Evolutionary conservation across 1,139 yeast genomes (phyloP).

Genomic region (Candida sanyaensis): DNA sequence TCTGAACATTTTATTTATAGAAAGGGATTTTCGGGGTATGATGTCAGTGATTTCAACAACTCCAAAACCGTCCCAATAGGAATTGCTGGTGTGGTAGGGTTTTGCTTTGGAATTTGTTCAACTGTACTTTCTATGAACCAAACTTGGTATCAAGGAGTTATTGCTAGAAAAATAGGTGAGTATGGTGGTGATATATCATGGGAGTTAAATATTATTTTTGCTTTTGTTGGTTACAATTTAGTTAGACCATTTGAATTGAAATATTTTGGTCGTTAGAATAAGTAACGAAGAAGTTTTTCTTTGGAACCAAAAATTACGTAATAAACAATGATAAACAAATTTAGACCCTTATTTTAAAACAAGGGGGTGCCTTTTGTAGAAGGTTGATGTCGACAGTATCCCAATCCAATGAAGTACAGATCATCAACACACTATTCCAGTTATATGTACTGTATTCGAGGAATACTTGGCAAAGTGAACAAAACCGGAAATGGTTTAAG

Average conservation of each 20-base stretch:
- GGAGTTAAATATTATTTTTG: slow-evolving; percentile 25
- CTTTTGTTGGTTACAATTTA: slow-evolving; percentile 26
- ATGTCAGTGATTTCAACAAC: slow-evolving; percentile 23
- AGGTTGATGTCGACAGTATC: too few species aligned
- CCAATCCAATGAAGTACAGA: too few species aligned
- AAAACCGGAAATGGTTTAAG: too few species aligned
- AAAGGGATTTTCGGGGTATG: slow-evolving; percentile 25
- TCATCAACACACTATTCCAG: too few species aligned
- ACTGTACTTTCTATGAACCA: slow-evolving; percentile 32
- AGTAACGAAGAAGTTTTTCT: too few species aligned
- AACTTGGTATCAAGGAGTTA: slow-evolving; percentile 32
- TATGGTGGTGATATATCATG: slow-evolving; percentile 31
- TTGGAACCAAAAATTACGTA: too few species aligned
- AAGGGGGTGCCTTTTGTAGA: too few species aligned
- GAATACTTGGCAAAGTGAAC: too few species aligned
- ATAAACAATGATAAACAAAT: too few species aligned
- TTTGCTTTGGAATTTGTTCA: slow-evolving; percentile 28
- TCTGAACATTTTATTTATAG: slow-evolving; percentile 31
- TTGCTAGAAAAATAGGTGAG: slow-evolving; percentile 20
- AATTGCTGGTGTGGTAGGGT: slow-evolving; percentile 27
- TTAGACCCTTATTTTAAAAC: too few species aligned
- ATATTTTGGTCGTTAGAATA: slow-evolving; percentile 19
- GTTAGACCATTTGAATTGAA: slow-evolving; percentile 30
- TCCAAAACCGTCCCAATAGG: slow-evolving; percentile 26
- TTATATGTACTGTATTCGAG: too few species aligned